Percentiles rank a stretch among this genome's conserved stretches.
These are phyloP conservation scores for Amaranthus hypochondriacus DNA, from an alignment of 148 eudicot genomes.

Conservation along the genomic window DNA sequence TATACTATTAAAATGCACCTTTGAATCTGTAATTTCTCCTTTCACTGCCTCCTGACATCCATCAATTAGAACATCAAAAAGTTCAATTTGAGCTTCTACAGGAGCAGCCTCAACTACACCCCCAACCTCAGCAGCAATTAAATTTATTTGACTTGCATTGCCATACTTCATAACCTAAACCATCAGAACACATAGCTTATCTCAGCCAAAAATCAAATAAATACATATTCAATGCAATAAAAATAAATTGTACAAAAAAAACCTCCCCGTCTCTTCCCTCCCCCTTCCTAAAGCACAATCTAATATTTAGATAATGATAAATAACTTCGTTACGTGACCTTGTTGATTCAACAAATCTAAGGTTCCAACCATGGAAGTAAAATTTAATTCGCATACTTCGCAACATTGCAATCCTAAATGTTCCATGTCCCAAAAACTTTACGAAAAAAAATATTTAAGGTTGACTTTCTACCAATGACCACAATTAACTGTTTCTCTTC, in stretches of 20 bases:
- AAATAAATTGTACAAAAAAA: not conserved
- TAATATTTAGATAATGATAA: no score
- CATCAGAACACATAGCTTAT: conserved; percentile 3
- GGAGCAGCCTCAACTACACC: conserved; percentile 91
- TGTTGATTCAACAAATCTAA: not conserved
- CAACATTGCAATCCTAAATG: no score
- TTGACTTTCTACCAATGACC: no score
- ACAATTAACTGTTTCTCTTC: no score
- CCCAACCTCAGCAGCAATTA: conserved; percentile 83
- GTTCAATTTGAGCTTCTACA: conserved; percentile 83
- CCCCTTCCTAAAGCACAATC: no score
- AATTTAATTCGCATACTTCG: not conserved
- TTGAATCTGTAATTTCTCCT: conserved; percentile 58
- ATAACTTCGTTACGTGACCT: no score
- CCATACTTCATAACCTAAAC: conserved; percentile 93
- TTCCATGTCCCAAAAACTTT: no score
- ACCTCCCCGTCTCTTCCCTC: not conserved
- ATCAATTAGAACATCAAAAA: conserved; percentile 80
- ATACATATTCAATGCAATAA: not conserved
- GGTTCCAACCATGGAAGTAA: not conserved
- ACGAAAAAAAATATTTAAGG: no score
- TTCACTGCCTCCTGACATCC: conserved; percentile 87
- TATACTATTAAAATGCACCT: conserved; percentile 35
- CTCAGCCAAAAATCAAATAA: not conserved
- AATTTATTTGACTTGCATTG: conserved; percentile 73